A percentile compares a stretch with the other conserved stretches of the same genome.
Conservation (phyloP, 139 green algal species). For the Tetraselmis striata region DNA sequence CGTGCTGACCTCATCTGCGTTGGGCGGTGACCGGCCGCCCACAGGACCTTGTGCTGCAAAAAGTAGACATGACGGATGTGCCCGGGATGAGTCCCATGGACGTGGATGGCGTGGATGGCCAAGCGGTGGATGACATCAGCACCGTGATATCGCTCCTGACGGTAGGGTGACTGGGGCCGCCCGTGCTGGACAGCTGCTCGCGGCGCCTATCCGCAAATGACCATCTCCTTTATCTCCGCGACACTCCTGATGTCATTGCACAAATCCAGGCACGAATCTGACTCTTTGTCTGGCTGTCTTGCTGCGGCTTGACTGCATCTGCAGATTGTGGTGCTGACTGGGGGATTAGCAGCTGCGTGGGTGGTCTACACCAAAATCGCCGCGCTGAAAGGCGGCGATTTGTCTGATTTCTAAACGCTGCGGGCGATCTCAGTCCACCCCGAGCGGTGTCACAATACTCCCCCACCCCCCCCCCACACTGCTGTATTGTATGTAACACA, state of each 20-base stretch:
- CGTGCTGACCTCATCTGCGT: too few species aligned
- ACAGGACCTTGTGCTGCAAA: background rate
- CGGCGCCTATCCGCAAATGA: background rate
- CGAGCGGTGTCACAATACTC: too few species aligned
- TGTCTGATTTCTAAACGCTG: too few species aligned
- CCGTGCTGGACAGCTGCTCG: background rate
- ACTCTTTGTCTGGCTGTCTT: background rate
- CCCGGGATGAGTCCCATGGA: background rate
- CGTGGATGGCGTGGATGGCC: background rate
- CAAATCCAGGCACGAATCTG: background rate
- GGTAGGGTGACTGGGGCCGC: background rate
- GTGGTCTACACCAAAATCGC: background rate
- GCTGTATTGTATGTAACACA: too few species aligned
- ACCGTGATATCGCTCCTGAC: background rate
- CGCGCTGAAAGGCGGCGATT: too few species aligned
- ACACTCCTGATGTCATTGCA: background rate
- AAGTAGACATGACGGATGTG: background rate
- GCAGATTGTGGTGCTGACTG: background rate
- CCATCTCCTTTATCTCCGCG: background rate
- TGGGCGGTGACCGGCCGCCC: too few species aligned
- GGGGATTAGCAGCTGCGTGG: background rate
- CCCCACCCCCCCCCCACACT: too few species aligned
- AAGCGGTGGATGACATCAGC: background rate
- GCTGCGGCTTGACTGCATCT: background rate
- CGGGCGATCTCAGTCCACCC: too few species aligned